Evolutionary conservation across 352 stramenopile species (phyloP).

Genomic region (Globisporangium heterothallicum): DNA sequence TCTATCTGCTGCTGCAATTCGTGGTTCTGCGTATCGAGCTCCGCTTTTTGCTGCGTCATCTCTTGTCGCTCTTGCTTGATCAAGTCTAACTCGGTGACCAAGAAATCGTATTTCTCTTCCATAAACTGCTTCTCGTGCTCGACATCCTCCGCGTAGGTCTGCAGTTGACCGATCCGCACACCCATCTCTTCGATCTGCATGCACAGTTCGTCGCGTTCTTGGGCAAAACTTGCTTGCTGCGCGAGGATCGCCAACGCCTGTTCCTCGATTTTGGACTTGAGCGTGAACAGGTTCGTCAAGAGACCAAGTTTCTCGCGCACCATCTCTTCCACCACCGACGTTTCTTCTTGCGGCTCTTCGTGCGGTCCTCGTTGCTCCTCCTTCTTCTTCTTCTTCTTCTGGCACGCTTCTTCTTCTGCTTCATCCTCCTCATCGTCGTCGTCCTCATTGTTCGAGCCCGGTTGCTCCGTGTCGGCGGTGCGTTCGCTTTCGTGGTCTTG

Average conservation of each 20-base stretch:
- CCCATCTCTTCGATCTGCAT: slow-evolving; percentile 16
- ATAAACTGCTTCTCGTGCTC: slow-evolving; percentile 29
- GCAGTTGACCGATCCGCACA: slow-evolving; percentile 3
- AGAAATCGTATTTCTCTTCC: slow-evolving; percentile 30
- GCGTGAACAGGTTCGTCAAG: slow-evolving; percentile 22
- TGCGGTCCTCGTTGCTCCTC: neutral
- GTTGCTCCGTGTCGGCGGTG: neutral
- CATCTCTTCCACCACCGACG: slow-evolving; percentile 11
- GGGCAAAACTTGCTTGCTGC: slow-evolving; percentile 18
- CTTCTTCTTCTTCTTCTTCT: neutral
- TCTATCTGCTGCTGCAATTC: too few relatives aligned
- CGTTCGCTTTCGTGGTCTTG: slow-evolving; percentile 4
- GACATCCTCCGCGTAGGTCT: slow-evolving; percentile 14
- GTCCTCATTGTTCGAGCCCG: neutral
- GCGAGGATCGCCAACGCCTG: slow-evolving; percentile 13
- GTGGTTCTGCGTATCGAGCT: too few relatives aligned
- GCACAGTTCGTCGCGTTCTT: slow-evolving; percentile 13
- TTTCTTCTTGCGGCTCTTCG: neutral
- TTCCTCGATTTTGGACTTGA: slow-evolving; percentile 16
- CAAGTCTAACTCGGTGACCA: slow-evolving; percentile 24
- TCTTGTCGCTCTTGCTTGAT: slow-evolving; percentile 20
- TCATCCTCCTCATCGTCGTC: too few relatives aligned
- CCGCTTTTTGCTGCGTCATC: slow-evolving; percentile 4
- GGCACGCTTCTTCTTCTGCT: neutral
- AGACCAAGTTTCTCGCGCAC: slow-evolving; percentile 18